Evolutionary conservation across 2,329 filamentous ascomycete genomes (phyloP), one percentile per base, ranked within the genome.

Genomic region (Talaromyces sp.): DNA sequence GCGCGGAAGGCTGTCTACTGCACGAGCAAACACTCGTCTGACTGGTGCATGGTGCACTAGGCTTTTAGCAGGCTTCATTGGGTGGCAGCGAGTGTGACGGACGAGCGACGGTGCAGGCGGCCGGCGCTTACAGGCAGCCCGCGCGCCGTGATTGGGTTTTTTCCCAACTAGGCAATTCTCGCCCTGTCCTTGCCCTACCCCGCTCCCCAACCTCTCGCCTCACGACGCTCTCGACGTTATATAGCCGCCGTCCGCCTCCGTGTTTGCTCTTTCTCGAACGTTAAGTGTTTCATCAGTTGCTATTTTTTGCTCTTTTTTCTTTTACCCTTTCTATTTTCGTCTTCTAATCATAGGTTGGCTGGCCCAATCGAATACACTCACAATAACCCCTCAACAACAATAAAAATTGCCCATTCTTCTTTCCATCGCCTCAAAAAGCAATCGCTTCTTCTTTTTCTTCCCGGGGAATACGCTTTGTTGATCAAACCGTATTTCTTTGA

Each of bases 351-450:
- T 69, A 68, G 71, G 72, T 76, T 78, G 77, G 77, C 77, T 77
- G 77, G 77, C 70, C 77, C 76, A 79, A 70, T 73, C 74, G 67
- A 56, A 61, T 63, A 65, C 59, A 32, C n/a, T 36, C 55, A 57
- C 55, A 51, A 53, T 36, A 42, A 58, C 49, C 42, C 32, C 30
- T 30, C 44, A 61, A 59, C 58, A 55, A 51, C 52, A 56, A 47
- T 27, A 62, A 19, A 62, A 56, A 60, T 60, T 33, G 27, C 32
- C 53, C 33, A 44, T 39, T 53, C 32, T 62, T 65, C 61, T 65
- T 36, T 69, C 67, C 9, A 47, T 47, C 44, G 10, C 44, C 10
- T 47, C 44, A 47, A 6, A 19, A 25, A 39, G 4, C 17, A 47
- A 25, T 15, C 22, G 44, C 44, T 47, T 47, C 44, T 47, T 47